phyloP scores from a whole-genome alignment of 352 stramenopile species.

The Elongisporangium undulatum region DNA sequence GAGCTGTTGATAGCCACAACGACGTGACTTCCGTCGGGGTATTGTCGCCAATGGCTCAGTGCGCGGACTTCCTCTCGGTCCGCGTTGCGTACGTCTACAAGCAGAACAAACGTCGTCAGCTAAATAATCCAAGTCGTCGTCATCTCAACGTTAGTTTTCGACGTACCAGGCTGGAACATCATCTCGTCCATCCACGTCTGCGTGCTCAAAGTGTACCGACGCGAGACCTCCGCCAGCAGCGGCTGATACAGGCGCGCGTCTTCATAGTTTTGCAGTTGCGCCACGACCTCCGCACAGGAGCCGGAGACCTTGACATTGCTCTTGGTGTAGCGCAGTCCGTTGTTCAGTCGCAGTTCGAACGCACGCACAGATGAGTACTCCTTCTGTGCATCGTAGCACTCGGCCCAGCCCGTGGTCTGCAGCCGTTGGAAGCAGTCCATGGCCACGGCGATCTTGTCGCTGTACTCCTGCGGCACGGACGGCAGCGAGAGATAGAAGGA shows the following conservation, averaged over 20 bases:
- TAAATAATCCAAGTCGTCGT: neutral
- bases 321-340: conserved; percentile 38
- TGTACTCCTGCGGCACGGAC: conserved; percentile 32
- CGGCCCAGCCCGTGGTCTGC: conserved; percentile 48
- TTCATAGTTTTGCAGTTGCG: conserved; percentile 41
- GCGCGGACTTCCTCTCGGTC: conserved; percentile 14
- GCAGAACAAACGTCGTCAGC: neutral
- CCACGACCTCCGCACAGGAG: conserved; percentile 27
- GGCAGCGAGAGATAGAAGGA: conserved; percentile 36
- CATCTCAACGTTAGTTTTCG: neutral
- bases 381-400: conserved; percentile 1
- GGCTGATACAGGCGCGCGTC: conserved; percentile 45
- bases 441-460: conserved; percentile 47
- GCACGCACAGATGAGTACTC: conserved; percentile 12
- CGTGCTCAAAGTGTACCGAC: conserved; percentile 36
- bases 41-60: conserved; percentile 52
- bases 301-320: conserved; percentile 46
- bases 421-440: conserved; percentile 67
- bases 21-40: conserved; percentile 53
- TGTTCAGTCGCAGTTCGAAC: conserved; percentile 31
- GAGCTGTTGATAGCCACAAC: conserved; percentile 30
- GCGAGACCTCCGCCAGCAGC: conserved; percentile 34
- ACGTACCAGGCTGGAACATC: conserved; percentile 25
- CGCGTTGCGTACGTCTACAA: conserved; percentile 9
- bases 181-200: conserved; percentile 54